phyloP scores from a whole-genome alignment of 805 yeast genomes.

The Spencermartinsiella europaea region DNA sequence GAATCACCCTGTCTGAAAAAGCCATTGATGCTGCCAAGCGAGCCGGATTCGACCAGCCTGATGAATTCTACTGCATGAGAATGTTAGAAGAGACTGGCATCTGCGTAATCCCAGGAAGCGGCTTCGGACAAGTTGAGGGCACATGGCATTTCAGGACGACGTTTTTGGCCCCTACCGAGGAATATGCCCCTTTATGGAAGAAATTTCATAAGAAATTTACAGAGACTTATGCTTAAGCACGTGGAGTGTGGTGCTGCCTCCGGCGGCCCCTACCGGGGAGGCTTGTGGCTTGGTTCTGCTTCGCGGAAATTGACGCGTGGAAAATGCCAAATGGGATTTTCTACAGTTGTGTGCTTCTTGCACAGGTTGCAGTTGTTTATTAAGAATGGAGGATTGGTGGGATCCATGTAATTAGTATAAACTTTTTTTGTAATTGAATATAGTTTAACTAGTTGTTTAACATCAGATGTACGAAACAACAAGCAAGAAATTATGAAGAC shows the following conservation, averaged over 20 bases:
- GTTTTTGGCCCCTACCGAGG: conserved; percentile 90
- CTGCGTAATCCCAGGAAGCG: conserved; percentile 96
- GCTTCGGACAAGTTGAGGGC: conserved; percentile 88
- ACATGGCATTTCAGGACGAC: conserved; percentile 95
- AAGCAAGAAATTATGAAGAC: too few species aligned
- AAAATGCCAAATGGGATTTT: too few species aligned
- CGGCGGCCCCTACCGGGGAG: too few species aligned
- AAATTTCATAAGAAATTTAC: conserved; percentile 73
- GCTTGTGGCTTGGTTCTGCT: not conserved
- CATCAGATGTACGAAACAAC: too few species aligned
- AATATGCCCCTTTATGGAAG: conserved; percentile 78
- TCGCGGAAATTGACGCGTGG: too few species aligned
- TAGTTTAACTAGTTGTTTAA: too few species aligned
- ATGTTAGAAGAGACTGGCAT: conserved; percentile 86
- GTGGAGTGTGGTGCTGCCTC: too few species aligned
- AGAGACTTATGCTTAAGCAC: conserved; percentile 41
- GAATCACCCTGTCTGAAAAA: conserved; percentile 55
- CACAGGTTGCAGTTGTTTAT: too few species aligned
- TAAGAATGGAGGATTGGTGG: too few species aligned
- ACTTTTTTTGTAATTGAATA: too few species aligned
- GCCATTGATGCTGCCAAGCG: conserved; percentile 59
- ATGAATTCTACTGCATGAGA: conserved; percentile 83
- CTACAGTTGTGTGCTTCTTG: too few species aligned
- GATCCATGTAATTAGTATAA: too few species aligned
- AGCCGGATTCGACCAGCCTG: conserved; percentile 54